Percentiles rank a stretch among this genome's conserved stretches.
Conservation (phyloP, 2,329 filamentous ascomycete species). For the Tolypocladium tropicale region DNA sequence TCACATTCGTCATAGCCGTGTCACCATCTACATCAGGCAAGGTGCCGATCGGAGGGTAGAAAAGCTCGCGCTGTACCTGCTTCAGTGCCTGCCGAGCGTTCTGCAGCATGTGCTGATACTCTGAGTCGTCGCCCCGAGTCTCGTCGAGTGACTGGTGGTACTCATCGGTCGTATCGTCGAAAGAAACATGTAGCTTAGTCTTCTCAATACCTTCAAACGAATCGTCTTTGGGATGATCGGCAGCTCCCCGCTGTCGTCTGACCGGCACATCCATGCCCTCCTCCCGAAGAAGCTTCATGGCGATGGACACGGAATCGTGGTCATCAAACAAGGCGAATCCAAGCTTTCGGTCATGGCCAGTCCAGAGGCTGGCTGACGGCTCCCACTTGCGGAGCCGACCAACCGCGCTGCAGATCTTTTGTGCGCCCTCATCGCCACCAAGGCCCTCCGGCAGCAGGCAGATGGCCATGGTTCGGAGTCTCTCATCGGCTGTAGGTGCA, state of each 20-base stretch:
- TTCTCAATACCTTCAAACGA: constrained; percentile 52
- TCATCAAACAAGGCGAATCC: constrained; percentile 96
- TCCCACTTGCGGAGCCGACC: constrained; percentile 81
- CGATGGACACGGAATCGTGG: constrained; percentile 73
- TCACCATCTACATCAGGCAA: constrained; percentile 56
- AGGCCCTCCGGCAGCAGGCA: constrained; percentile 73
- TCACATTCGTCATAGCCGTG: constrained; percentile 56
- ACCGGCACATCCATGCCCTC: constrained; percentile 74
- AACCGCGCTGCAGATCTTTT: constrained; percentile 66
- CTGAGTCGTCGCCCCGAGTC: constrained; percentile 51
- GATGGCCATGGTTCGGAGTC: constrained; percentile 83
- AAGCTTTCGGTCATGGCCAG: constrained; percentile 65
- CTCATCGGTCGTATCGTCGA: constrained; percentile 73
- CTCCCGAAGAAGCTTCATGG: constrained; percentile 74
- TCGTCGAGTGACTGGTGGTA: constrained; percentile 78
- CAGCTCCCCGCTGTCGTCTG: constrained; percentile 55
- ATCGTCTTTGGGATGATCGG: constrained; percentile 32
- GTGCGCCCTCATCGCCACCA: constrained; percentile 67
- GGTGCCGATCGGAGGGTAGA: constrained; percentile 48
- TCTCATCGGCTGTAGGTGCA: constrained; percentile 82
- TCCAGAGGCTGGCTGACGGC: constrained; percentile 47
- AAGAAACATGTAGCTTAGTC: constrained; percentile 57
- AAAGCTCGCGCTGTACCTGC: constrained; percentile 58
- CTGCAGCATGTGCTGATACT: constrained; percentile 58
- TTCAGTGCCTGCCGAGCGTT: constrained; percentile 58